These are phyloP conservation scores for Pyrenula massariospora DNA, from an alignment of 495 filamentous ascomycete genomes.

Conservation along the genomic window DNA sequence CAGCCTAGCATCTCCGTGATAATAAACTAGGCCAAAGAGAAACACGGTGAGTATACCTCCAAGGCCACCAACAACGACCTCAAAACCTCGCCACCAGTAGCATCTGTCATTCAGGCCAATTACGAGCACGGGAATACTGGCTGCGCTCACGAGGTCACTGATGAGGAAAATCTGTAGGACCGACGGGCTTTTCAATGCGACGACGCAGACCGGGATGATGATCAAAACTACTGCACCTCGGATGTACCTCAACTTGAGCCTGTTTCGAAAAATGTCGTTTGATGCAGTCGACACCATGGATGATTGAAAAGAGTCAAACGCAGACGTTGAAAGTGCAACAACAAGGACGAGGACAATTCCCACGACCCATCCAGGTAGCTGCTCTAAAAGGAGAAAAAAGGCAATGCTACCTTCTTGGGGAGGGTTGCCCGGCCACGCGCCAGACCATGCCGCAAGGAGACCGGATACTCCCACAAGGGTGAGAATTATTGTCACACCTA, in stretches of 20 bases:
- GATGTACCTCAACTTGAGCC: constrained; percentile 57
- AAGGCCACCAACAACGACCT: constrained; percentile 58
- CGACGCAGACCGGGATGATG: constrained; percentile 56
- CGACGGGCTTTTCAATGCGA: constrained; percentile 58
- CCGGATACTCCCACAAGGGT: constrained; percentile 56
- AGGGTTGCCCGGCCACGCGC: constrained; percentile 40
- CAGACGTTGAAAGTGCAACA: constrained; percentile 56
- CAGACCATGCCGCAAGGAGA: constrained; percentile 63
- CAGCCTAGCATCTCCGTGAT: constrained; percentile 47
- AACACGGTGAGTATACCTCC: constrained; percentile 65
- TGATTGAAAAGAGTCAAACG: constrained; percentile 63
- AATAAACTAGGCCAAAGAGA: constrained; percentile 60
- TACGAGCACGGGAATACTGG: constrained; percentile 55
- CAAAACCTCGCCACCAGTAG: constrained; percentile 66
- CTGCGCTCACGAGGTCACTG: constrained; percentile 59
- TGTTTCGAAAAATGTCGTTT: constrained; percentile 71
- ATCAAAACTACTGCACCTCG: constrained; percentile 50
- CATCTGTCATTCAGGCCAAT: constrained; percentile 48
- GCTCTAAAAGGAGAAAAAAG: constrained; percentile 59
- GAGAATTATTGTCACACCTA: constrained; percentile 49
- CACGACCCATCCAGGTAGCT: constrained; percentile 61
- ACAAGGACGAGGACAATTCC: constrained; percentile 69
- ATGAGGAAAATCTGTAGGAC: constrained; percentile 70
- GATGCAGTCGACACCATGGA: constrained; percentile 66
- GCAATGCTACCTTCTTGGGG: constrained; percentile 49